Base-by-base conservation (phyloP, 73 alveolate genomes). In the Paramecium sonneborni region DNA sequence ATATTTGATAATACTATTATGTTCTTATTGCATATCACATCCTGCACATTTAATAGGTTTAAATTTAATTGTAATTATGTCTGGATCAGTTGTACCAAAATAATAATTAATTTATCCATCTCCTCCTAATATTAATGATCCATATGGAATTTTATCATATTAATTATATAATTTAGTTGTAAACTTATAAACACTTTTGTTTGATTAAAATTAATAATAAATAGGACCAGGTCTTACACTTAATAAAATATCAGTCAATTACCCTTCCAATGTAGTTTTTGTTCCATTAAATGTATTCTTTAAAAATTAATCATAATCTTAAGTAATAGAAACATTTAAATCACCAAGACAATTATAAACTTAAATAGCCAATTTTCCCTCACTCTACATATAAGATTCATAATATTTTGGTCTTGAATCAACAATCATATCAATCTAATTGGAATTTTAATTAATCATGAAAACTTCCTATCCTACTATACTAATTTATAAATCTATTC, bases 271-370 rank as follows among this genome's bases (percentile, higher is more conserved):
- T 2, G 72, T 46, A 0, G 32, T 46, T 28, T 46, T 43, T 1
- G 90, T 24, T 11, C 76, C 35, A 30, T 21, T 30, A 79, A 6
- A 79, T 10, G 44, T 24, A 24, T 34, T 10, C n/a, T 44, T 26
- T 6, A 44, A 43, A 79, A 79, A 46, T 11, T 79, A 32, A 9
- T 38, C 21, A 79, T 79, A 79, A 39, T 26, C 41, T 79, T 79
- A 41, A 10, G 90, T 39, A 1, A 43, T 24, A 2, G 46, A 30
- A 1, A 79, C 41, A 43, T 41, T 79, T 11, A 79, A 23, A 46
- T 46, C 90, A 18, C 90, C 90, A 15, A 41, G 55, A 44, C 90
- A 79, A 79, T 26, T 79, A 23, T 44, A 41, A 41, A 79, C 69
- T 79, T 79, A 10, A n/a, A 79, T 23, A 18, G 62, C 90, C 15